Evolutionary conservation across 2,329 filamentous ascomycete species (phyloP).

Genomic region (Xylaria sp.): DNA sequence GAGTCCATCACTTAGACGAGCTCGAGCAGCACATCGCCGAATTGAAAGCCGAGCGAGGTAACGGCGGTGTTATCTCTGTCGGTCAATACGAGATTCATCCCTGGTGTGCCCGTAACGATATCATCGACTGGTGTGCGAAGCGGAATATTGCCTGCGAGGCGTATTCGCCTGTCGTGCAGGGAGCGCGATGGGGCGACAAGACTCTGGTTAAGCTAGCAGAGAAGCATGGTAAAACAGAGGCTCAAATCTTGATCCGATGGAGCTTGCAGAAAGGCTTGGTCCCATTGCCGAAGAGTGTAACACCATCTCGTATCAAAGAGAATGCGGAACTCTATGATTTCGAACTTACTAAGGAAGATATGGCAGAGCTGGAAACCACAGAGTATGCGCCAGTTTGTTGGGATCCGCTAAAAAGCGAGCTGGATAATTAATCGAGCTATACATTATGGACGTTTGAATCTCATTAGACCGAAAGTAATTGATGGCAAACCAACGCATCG

Average conservation of each 20-base stretch:
- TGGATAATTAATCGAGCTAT: constrained; percentile 52
- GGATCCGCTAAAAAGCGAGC: constrained; percentile 63
- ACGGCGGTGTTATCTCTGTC: constrained; percentile 79
- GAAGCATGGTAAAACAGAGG: constrained; percentile 78
- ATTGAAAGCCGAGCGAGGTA: constrained; percentile 69
- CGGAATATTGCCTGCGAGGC: constrained; percentile 71
- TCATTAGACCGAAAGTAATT: background rate
- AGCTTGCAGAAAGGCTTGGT: constrained; percentile 81
- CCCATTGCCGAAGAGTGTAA: constrained; percentile 79
- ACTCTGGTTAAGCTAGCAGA: constrained; percentile 71
- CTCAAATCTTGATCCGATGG: constrained; percentile 83
- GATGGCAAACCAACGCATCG: background rate
- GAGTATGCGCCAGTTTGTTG: constrained; percentile 66
- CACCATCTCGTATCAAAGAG: constrained; percentile 70
- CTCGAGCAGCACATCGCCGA: constrained; percentile 68
- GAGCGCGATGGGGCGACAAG: constrained; percentile 75
- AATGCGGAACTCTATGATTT: constrained; percentile 69
- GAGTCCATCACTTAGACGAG: constrained; percentile 70
- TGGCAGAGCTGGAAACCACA: constrained; percentile 59
- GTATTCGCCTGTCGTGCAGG: constrained; percentile 70
- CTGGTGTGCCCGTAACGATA: constrained; percentile 83
- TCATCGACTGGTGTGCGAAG: constrained; percentile 78
- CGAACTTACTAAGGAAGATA: constrained; percentile 63
- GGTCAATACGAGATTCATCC: constrained; percentile 93
- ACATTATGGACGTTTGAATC: background rate